Evolutionary conservation across 129 eudicot genomes (phyloP), one percentile per base, ranked within the genome.

Genomic region (Chrysanthemum makinoi): DNA sequence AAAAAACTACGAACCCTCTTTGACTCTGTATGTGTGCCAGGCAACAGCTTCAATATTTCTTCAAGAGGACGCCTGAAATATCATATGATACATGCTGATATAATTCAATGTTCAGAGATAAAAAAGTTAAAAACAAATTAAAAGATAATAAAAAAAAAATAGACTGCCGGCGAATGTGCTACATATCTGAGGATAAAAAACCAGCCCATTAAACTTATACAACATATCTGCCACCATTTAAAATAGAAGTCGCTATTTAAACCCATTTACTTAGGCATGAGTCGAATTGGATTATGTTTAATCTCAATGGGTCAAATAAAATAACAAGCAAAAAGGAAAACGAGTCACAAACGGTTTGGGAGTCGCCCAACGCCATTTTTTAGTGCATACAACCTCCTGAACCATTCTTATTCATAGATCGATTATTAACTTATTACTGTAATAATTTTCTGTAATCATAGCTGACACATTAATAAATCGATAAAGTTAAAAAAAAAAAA

Each of bases 21-120:
- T 47, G 82, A 69, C 82, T 95, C 99, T 3, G 84, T 83, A 78
- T 94, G 99, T 15, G 97, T 87, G 55, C 97, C 99, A 15, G 99
- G 99, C 69, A 95, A 87, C 84, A 88, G 72, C 87, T 83, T 95
- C 65, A 95, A 74, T 81, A 90, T 82, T 75, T 95, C 96, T 81
- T 90, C 97, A 46, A 95, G 80, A 35, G 99, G 94, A 18, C 99
- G 96, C 99, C 97, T 95, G 77, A 64, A 66, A 57, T 51, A 82
- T 65, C 68, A 76, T 61, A 16, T 20, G 39, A 68, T 52, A 61
- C 65, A 52, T 62, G 56, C 17, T 59, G 52, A 70, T 46, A 33
- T 24, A 47, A 55, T 56, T 28, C 33, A 71, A 48, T 3, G 2
- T 14, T 44, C 2, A 20, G 16, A 35, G 12, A 56, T 13, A 15